Conservation (phyloP, 202 grass and related monocot genomes). For the Panicum hallii region DNA sequence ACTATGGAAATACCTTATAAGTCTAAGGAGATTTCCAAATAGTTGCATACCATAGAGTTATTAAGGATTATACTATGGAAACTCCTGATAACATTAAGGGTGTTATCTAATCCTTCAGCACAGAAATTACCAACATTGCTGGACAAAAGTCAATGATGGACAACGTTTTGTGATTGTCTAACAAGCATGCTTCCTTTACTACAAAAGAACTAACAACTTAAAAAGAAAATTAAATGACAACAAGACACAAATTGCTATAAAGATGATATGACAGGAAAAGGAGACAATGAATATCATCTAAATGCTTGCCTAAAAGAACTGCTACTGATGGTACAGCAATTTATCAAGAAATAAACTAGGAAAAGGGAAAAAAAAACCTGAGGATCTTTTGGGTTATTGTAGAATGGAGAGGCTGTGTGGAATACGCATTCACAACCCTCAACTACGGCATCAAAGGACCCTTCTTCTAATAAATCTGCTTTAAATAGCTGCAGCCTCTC, state of each 20-base stretch:
- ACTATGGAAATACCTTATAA: background rate
- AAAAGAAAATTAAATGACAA: background rate
- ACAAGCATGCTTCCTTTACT: background rate
- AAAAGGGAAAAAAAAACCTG: slow-evolving; percentile 44
- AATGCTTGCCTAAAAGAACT: background rate
- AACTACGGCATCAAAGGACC: slow-evolving; percentile 54
- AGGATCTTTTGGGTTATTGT: slow-evolving; percentile 46
- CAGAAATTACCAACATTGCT: background rate
- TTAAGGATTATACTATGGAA: too few relatives aligned
- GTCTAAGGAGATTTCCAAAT: background rate
- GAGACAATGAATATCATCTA: background rate
- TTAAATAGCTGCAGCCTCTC: slow-evolving; percentile 67
- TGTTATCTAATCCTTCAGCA: background rate
- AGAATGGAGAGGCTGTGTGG: slow-evolving; percentile 68
- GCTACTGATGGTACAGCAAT: background rate
- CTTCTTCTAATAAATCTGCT: slow-evolving; percentile 64
- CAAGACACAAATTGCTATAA: background rate
- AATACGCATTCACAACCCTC: slow-evolving; percentile 63
- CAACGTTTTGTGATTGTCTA: background rate
- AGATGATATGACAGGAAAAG: background rate
- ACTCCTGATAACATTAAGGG: too few relatives aligned
- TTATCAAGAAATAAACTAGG: background rate
- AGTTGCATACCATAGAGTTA: background rate
- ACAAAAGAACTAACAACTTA: background rate
- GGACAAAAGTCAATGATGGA: background rate